Conservation (phyloP, 2,329 filamentous ascomycete species). For the Harringtonia lauricola region DNA sequence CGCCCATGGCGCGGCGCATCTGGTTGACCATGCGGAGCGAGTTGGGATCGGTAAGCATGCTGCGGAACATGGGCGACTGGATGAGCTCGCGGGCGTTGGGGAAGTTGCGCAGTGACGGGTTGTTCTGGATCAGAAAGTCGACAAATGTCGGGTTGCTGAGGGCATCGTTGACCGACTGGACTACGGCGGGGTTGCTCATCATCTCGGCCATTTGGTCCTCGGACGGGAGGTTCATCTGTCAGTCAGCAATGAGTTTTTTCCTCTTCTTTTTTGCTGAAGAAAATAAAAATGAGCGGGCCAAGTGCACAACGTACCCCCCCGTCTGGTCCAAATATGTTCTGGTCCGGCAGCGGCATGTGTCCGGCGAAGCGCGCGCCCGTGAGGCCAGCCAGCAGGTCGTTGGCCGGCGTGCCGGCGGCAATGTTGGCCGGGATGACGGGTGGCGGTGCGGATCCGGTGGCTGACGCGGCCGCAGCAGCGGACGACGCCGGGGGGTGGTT, state of each 20-base stretch:
- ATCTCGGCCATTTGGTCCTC: slow-evolving; percentile 74
- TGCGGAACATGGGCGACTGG: slow-evolving; percentile 75
- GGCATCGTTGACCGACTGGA: slow-evolving; percentile 83
- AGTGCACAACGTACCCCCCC: slow-evolving; percentile 59
- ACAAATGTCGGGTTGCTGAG: slow-evolving; percentile 92
- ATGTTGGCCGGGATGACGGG: slow-evolving; percentile 64
- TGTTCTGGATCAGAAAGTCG: slow-evolving; percentile 88
- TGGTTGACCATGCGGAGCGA: slow-evolving; percentile 72
- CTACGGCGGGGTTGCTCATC: slow-evolving; percentile 79
- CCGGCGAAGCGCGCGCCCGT: slow-evolving; percentile 92
- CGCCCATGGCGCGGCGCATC: slow-evolving; percentile 63
- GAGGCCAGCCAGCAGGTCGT: slow-evolving; percentile 80
- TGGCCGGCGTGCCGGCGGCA: slow-evolving; percentile 63
- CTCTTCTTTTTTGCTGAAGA: too few relatives aligned
- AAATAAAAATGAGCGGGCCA: background rate
- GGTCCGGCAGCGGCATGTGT: slow-evolving; percentile 76
- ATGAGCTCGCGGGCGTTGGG: slow-evolving; percentile 75
- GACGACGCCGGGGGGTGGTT: slow-evolving; percentile 42
- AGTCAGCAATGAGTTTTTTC: too few relatives aligned
- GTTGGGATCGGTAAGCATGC: slow-evolving; percentile 87
- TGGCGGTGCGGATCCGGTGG: slow-evolving; percentile 28
- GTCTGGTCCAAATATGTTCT: slow-evolving; percentile 85
- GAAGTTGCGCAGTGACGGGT: slow-evolving; percentile 68
- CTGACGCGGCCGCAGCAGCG: background rate
- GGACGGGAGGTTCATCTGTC: slow-evolving; percentile 79